Evolutionary conservation across 1,284 basidiomycete species (phyloP), one percentile per base, ranked within the genome.

Genomic region (Gymnopus androsaceus): DNA sequence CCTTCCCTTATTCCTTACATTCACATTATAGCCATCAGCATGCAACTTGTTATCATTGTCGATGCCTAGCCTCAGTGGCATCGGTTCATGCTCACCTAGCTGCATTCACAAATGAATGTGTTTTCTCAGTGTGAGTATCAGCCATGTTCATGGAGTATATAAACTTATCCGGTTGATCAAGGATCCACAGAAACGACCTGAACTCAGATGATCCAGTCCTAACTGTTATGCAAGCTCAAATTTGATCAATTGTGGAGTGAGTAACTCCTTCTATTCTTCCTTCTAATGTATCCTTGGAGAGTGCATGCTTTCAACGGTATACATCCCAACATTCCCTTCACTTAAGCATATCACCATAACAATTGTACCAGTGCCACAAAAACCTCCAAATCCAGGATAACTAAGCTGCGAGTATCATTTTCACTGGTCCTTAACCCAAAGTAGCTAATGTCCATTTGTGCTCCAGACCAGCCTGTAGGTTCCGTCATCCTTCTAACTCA

Each of bases 341-440:
- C 3, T 5, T 3, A 23, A 4, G 3, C 37, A 11, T 14, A 28
- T n/a, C 1, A 15, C 23, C n/a, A 21, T 48, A 8, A 37, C 9
- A 11, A 6, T 11, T 12, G 1, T 36, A 8, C 31, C 53, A 78
- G 75, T 79, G 77, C 56, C 69, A 75, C 58, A 56, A 75, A 25
- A 70, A 47, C 79, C 79, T 27, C 79, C 79, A 17, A 66, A 73
- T 3, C 64, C 59, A 4, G 78, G 77, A 34, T 69, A 74, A 34
- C 75, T 75, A 74, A 79, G 45, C 58, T 81, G 77, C 79, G 40
- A 59, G 75, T 1, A 5, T n/a, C 14, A 40, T 17, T 14, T 2
- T 25, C 11, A 21, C 33, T 47, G 14, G 15, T 28, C 36, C 3
- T 6, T 40, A 21, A 15, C 42, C 33, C 31, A n/a, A 33, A 15